These are phyloP conservation scores for Lactifluus pinguis DNA, from an alignment of 768 basidiomycete species.

Conservation along the genomic window DNA sequence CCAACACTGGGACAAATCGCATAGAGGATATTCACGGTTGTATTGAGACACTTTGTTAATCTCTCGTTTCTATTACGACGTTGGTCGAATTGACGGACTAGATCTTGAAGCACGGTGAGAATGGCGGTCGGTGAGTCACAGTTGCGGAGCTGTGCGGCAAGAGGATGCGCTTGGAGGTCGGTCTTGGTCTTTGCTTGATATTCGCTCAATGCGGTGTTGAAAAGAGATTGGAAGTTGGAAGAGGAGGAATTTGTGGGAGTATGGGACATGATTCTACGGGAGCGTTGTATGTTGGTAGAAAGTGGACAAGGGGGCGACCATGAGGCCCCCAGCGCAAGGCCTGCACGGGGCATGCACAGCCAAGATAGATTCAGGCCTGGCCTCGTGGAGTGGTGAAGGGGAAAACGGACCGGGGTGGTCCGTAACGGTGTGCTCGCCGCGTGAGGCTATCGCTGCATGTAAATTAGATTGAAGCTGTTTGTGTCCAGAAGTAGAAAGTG, in stretches of 20 bases:
- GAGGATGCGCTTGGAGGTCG: background rate
- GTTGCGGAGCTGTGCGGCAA: background rate
- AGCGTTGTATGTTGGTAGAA: too few species aligned
- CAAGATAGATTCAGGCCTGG: too few species aligned
- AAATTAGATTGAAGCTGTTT: too few species aligned
- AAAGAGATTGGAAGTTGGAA: background rate
- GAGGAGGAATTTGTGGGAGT: background rate
- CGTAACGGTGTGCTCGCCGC: too few species aligned
- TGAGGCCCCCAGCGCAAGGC: too few species aligned
- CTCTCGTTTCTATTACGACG: background rate
- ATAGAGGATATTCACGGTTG: background rate
- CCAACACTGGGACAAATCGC: background rate
- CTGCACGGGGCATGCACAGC: too few species aligned
- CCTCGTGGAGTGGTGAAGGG: too few species aligned
- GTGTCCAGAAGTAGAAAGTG: too few species aligned
- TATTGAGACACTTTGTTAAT: background rate
- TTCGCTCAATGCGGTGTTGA: background rate
- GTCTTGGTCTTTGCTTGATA: background rate
- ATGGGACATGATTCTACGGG: background rate
- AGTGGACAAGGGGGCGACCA: too few species aligned
- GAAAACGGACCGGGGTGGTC: too few species aligned
- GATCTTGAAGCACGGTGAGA: background rate
- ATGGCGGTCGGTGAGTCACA: background rate
- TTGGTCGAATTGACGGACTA: background rate
- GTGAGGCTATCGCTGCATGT: too few species aligned